A percentile compares a stretch with the other conserved stretches of the same genome.
These are phyloP conservation scores for Coemansia sp. DNA, from an alignment of 192 early-diverging fungal genomes.

Conservation along the genomic window DNA sequence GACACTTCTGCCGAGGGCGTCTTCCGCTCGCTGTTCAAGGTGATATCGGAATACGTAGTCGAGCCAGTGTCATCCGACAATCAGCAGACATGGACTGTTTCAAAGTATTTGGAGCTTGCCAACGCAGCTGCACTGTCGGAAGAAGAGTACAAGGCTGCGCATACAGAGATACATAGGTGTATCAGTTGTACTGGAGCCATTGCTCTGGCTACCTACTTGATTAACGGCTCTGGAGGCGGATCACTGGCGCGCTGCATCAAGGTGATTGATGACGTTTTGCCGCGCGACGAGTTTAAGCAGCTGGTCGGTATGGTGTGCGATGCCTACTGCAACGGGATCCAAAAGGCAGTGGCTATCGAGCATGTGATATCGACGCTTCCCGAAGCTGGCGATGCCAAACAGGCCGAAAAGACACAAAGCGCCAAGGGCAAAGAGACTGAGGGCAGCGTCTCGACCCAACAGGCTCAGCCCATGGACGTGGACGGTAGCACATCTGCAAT, in stretches of 20 bases:
- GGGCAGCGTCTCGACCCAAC: not conserved
- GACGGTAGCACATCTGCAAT: slow-evolving; percentile 14
- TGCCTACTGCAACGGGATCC: slow-evolving; percentile 23
- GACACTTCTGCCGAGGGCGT: slow-evolving; percentile 49
- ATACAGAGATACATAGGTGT: slow-evolving; percentile 31
- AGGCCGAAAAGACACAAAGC: slow-evolving; percentile 13
- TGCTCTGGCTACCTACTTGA: slow-evolving; percentile 40
- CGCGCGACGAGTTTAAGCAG: slow-evolving; percentile 33
- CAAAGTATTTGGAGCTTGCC: slow-evolving; percentile 32
- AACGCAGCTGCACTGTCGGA: slow-evolving; percentile 29
- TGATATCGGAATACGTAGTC: slow-evolving; percentile 30
- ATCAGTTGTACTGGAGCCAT: slow-evolving; percentile 30
- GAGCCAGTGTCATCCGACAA: slow-evolving; percentile 8
- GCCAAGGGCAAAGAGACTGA: slow-evolving; percentile 31
- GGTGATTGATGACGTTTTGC: slow-evolving; percentile 25
- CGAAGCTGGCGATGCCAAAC: slow-evolving; percentile 23
- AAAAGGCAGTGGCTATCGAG: slow-evolving; percentile 42
- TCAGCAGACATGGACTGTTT: not conserved
- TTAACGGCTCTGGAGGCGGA: slow-evolving; percentile 42
- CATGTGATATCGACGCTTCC: slow-evolving; percentile 23
- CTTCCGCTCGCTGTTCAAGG: slow-evolving; percentile 34
- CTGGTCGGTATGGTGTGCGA: slow-evolving; percentile 21
- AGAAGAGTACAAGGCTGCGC: slow-evolving; percentile 21
- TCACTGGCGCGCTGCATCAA: slow-evolving; percentile 40
- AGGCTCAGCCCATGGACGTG: slow-evolving; percentile 39